These are phyloP conservation scores for Gaertneriomyces sp. DNA, from an alignment of 192 early-diverging fungal genomes.

Conservation along the genomic window DNA sequence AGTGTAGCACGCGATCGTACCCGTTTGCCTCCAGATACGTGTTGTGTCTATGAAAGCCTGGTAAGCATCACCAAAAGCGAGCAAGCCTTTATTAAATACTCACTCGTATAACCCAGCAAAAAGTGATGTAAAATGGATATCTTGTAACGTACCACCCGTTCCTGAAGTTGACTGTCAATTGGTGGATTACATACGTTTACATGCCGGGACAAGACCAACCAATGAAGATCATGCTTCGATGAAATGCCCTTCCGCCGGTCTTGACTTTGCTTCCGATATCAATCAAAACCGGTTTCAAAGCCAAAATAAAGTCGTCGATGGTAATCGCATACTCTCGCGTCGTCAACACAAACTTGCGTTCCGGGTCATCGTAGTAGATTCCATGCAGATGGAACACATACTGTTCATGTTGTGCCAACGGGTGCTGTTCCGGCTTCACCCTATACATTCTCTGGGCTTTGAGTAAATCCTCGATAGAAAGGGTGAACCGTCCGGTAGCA, in stretches of 20 bases:
- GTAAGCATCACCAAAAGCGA: not conserved
- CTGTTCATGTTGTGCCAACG: constrained; percentile 18
- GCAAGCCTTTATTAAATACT: not conserved
- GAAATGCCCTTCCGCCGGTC: constrained; percentile 24
- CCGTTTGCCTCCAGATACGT: constrained; percentile 20
- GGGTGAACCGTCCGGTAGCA: constrained; percentile 25
- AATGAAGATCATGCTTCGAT: constrained; percentile 30
- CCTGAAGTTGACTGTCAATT: too few relatives aligned
- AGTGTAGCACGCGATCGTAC: constrained; percentile 27
- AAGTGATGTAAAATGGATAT: constrained; percentile 26
- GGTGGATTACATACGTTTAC: too few relatives aligned
- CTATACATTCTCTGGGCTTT: constrained; percentile 24
- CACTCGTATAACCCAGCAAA: constrained; percentile 23
- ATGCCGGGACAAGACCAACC: not conserved
- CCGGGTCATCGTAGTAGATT: constrained; percentile 27
- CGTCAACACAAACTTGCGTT: constrained; percentile 30
- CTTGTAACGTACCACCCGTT: not conserved
- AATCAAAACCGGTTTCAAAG: constrained; percentile 23
- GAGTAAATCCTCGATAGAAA: constrained; percentile 25
- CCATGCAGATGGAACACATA: constrained; percentile 29
- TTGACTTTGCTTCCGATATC: constrained; percentile 27
- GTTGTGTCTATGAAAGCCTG: constrained; percentile 12
- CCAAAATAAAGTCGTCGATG: constrained; percentile 30
- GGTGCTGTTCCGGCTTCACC: constrained; percentile 21
- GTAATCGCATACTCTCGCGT: constrained; percentile 23